Conservation (phyloP, 2,329 filamentous ascomycete species). For the Xylariomycetidae sp. region DNA sequence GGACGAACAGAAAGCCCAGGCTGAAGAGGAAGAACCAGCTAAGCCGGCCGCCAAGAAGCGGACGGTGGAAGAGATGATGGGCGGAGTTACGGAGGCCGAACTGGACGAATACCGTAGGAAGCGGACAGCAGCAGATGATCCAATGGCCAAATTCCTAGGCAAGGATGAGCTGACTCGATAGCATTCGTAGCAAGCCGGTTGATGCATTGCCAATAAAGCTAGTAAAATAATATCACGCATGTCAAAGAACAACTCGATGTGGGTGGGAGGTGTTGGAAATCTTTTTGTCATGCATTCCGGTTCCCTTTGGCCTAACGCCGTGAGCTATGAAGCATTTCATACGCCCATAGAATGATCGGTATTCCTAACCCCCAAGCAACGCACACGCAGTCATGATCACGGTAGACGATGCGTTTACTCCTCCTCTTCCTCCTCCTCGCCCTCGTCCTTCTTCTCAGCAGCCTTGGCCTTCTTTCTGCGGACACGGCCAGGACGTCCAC, state of each 20-base stretch:
- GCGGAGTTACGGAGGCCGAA: conserved; percentile 73
- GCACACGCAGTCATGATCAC: conserved; percentile 21
- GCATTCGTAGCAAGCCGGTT: conserved; percentile 6
- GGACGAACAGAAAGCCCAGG: conserved; percentile 11
- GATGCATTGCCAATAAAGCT: too few relatives aligned
- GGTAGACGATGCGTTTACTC: conserved; percentile 41
- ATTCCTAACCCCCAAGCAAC: conserved; percentile 25
- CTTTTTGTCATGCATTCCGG: conserved; percentile 28
- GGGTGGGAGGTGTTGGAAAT: neutral
- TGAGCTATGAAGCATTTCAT: conserved; percentile 41
- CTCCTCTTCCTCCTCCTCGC: conserved; percentile 82
- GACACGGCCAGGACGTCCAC: conserved; percentile 93
- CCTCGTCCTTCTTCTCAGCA: conserved; percentile 76
- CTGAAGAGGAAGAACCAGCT: conserved; percentile 17
- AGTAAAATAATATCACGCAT: conserved; percentile 13
- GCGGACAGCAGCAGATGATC: conserved; percentile 67
- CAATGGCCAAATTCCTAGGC: conserved; percentile 77
- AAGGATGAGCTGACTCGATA: conserved; percentile 59
- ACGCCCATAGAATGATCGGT: conserved; percentile 26
- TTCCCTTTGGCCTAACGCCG: conserved; percentile 45
- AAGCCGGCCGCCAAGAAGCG: conserved; percentile 54
- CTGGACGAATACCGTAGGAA: conserved; percentile 81
- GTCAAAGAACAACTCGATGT: too few relatives aligned
- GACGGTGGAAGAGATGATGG: conserved; percentile 71
- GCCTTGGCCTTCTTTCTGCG: conserved; percentile 99